Conservation (phyloP, 768 basidiomycete genomes). For the Lactarius quietus region DNA sequence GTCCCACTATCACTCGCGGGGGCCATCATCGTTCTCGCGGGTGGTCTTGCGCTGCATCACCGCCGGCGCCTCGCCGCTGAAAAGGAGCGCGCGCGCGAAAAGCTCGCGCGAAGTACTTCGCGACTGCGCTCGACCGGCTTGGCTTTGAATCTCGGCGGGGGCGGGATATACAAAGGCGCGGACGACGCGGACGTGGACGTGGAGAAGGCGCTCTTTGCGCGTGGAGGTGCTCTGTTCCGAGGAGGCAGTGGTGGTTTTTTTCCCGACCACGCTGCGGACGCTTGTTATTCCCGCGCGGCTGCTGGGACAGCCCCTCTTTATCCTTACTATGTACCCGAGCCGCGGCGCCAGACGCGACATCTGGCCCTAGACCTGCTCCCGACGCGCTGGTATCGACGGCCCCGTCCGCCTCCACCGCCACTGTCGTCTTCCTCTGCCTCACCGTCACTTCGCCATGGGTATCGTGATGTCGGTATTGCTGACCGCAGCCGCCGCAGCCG, state of each 20-base stretch:
- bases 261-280: neutral
- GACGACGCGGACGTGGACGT: conserved; percentile 8
- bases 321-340: conserved; percentile 4
- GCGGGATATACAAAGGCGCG: neutral
- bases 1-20: conserved; percentile 36
- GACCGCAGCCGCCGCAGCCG: neutral
- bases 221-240: neutral
- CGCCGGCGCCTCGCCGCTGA: conserved; percentile 29
- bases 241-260: neutral
- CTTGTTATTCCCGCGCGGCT: neutral
- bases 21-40: conserved; percentile 31
- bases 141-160: neutral
- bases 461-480: neutral
- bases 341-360: conserved; percentile 10
- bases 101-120: neutral
- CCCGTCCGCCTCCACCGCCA: neutral
- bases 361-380: neutral
- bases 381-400: neutral
- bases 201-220: conserved; percentile 23
- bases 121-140: neutral
- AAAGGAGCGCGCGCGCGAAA: conserved; percentile 27
- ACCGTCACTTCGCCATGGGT: neutral
- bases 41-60: conserved; percentile 29
- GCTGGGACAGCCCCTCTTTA: neutral
- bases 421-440: neutral